These are phyloP conservation scores for Vigna trinervia DNA, from an alignment of 306 rosid species.

Conservation along the genomic window DNA sequence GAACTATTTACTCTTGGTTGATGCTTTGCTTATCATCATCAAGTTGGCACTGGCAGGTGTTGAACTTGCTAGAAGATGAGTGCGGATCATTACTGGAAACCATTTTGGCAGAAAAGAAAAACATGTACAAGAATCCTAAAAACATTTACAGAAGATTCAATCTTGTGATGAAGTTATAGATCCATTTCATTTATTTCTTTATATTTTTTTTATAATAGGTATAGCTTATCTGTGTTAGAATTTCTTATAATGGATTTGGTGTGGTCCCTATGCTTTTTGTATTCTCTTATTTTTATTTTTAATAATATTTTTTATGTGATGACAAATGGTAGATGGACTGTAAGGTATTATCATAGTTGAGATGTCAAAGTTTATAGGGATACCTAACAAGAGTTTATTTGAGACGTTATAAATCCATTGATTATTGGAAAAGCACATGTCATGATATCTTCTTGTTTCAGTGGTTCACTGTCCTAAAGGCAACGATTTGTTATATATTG, in stretches of 20 bases:
- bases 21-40: conserved; percentile 31
- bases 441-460: conserved; percentile 8
- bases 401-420: no score
- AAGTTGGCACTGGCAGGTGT: conserved; percentile 64
- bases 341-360: no score
- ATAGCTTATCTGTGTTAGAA: no score
- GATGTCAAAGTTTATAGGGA: no score
- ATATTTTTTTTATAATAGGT: no score
- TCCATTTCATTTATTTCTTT: no score
- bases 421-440: not conserved
- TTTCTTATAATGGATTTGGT: no score
- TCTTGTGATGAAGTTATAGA: not conserved
- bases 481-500: not conserved
- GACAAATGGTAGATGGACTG: no score
- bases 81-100: conserved; percentile 79
- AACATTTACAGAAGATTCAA: conserved; percentile 28
- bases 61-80: conserved; percentile 95
- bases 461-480: conserved; percentile 12
- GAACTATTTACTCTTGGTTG: not conserved
- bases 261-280: no score
- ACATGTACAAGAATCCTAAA: conserved; percentile 52
- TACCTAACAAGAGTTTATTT: no score
- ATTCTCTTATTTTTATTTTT: no score
- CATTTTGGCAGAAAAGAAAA: conserved; percentile 75
- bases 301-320: no score